Conservation (phyloP, 139 green algal genomes). For the Microglena sp. region DNA sequence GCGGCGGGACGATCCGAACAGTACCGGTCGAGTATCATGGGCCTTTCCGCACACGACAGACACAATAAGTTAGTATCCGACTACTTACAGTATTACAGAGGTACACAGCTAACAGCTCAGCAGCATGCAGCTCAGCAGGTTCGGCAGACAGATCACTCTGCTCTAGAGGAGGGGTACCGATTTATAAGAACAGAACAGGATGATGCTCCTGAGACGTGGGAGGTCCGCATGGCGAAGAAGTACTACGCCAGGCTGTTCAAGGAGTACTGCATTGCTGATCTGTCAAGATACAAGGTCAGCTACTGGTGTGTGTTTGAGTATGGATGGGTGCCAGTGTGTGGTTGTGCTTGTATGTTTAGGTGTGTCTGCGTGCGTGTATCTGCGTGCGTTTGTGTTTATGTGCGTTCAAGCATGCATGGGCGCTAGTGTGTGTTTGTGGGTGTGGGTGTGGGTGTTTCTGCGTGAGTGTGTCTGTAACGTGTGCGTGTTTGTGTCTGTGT, state of each 20-base stretch:
- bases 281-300: slow-evolving; percentile 43
- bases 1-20: no score
- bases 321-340: no score
- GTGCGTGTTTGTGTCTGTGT: no score
- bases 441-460: no score
- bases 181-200: slow-evolving; percentile 31
- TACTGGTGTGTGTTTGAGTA: background rate
- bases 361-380: background rate
- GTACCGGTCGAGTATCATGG: no score
- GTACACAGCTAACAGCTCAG: background rate
- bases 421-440: no score
- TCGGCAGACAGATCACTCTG: background rate
- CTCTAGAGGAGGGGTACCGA: background rate
- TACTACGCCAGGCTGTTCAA: slow-evolving; percentile 87
- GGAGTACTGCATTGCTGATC: slow-evolving; percentile 85
- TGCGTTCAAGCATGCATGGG: no score
- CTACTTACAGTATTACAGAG: slow-evolving; percentile 1
- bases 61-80: background rate
- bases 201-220: slow-evolving; percentile 47
- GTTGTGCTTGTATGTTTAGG: background rate
- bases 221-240: slow-evolving; percentile 49
- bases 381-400: no score
- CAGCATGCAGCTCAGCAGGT: background rate
- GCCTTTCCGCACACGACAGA: slow-evolving; percentile 4
- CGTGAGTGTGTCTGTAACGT: no score